Evolutionary conservation across 2,329 filamentous ascomycete species (phyloP).

Genomic region (Plectosphaerella cucumerina): DNA sequence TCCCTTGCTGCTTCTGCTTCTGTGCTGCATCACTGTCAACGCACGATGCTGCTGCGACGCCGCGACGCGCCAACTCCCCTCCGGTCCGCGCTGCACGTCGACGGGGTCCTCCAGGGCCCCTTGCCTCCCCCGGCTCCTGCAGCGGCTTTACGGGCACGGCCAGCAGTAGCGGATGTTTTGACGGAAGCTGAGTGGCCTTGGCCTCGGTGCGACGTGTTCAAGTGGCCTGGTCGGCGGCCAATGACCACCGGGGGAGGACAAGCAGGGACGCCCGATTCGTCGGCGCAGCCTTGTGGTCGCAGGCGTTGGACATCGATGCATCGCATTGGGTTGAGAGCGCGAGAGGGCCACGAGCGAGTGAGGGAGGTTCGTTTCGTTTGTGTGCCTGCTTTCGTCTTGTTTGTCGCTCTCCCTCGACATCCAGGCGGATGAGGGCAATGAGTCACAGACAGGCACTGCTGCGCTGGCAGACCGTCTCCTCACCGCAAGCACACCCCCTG

Average conservation of each 20-base stretch:
- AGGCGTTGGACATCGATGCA: neutral
- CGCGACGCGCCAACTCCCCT: neutral
- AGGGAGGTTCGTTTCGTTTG: neutral
- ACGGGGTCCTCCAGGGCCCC: neutral
- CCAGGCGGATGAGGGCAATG: neutral
- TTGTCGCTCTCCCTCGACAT: neutral
- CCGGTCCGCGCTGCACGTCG: neutral
- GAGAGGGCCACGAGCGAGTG: neutral
- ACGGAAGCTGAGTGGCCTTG: neutral
- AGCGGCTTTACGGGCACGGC: neutral
- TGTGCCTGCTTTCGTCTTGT: neutral
- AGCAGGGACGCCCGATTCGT: neutral
- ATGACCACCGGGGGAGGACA: neutral
- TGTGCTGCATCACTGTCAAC: too few relatives aligned
- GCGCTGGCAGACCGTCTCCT: too few relatives aligned
- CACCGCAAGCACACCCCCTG: too few relatives aligned
- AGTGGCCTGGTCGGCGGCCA: neutral
- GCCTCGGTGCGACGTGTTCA: neutral
- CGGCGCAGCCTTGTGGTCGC: neutral
- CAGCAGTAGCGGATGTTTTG: neutral
- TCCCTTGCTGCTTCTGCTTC: too few relatives aligned
- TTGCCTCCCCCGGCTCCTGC: neutral
- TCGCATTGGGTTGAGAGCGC: neutral
- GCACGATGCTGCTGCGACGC: neutral
- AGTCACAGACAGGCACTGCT: neutral